phyloP scores from a whole-genome alignment of 768 basidiomycete species.

The Lactarius akahatsu region DNA sequence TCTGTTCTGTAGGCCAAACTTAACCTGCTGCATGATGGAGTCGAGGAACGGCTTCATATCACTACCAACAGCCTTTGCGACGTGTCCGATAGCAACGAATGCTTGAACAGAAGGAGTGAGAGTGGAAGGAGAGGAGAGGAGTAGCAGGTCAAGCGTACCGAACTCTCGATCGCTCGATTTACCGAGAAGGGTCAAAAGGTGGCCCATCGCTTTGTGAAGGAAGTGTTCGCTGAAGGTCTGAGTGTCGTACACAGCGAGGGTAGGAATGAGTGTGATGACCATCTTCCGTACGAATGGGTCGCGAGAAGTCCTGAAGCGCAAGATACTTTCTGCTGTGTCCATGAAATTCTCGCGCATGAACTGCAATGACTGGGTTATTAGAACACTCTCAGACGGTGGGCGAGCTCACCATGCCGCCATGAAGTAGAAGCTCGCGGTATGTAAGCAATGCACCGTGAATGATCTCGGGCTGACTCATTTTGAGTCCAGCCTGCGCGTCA shows the following conservation, averaged over 20 bases:
- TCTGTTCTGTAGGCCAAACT: conserved; percentile 80
- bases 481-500: conserved; percentile 82
- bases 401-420: conserved; percentile 84
- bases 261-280: conserved; percentile 94
- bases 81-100: conserved; percentile 95
- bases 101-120: conserved; percentile 46
- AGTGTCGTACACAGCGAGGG: conserved; percentile 91
- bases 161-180: conserved; percentile 87
- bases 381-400: not conserved
- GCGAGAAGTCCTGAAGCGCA: conserved; percentile 83
- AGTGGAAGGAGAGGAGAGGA: not conserved
- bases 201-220: conserved; percentile 91
- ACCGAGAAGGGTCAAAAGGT: conserved; percentile 82
- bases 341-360: conserved; percentile 88
- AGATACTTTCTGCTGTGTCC: conserved; percentile 85
- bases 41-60: conserved; percentile 97
- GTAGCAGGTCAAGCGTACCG: conserved; percentile 47
- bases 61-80: conserved; percentile 85
- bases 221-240: conserved; percentile 89
- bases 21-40: conserved; percentile 84
- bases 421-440: conserved; percentile 85
- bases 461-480: conserved; percentile 77
- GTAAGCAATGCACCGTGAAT: conserved; percentile 93
- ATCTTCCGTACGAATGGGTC: conserved; percentile 88
- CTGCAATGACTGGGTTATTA: conserved; percentile 38